phyloP scores from a whole-genome alignment of 2,329 filamentous ascomycete genomes.

The Sarocladium strictum region DNA sequence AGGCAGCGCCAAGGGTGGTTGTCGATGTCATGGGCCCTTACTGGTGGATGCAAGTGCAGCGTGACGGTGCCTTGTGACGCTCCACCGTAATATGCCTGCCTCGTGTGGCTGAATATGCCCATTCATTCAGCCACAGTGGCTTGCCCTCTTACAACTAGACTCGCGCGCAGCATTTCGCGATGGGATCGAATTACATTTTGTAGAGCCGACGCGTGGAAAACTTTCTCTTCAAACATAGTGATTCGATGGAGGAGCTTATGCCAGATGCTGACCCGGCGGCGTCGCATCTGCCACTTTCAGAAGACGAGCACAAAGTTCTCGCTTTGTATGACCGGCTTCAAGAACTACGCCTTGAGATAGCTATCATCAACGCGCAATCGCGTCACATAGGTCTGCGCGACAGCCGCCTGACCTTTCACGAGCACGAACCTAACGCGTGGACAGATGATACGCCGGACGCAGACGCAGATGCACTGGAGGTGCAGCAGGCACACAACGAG shows the following conservation, averaged over 20 bases:
- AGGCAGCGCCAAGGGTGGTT: conserved; percentile 3
- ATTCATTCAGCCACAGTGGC: conserved; percentile 5
- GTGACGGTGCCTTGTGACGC: conserved; percentile 8
- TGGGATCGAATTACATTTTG: not conserved
- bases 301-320: conserved; percentile 60
- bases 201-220: not conserved
- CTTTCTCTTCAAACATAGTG: conserved; percentile 9
- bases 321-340: conserved; percentile 66
- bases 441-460: conserved; percentile 8
- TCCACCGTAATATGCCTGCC: conserved; percentile 3
- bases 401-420: not conserved
- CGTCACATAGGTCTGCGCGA: conserved; percentile 28
- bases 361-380: conserved; percentile 50
- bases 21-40: conserved; percentile 5
- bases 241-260: conserved; percentile 21
- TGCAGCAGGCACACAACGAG: conserved; percentile 55
- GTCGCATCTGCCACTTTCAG: conserved; percentile 47
- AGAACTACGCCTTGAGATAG: conserved; percentile 66
- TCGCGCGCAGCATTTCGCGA: conserved; percentile 20
- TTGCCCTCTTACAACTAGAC: conserved; percentile 2
- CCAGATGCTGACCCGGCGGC: conserved; percentile 16
- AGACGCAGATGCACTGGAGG: conserved; percentile 43
- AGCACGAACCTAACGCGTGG: not conserved
- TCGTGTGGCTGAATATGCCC: conserved; percentile 4
- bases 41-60: not conserved